These are phyloP conservation scores for Pseudozyma sp. DNA, from an alignment of 1,284 basidiomycete species.

Conservation along the genomic window DNA sequence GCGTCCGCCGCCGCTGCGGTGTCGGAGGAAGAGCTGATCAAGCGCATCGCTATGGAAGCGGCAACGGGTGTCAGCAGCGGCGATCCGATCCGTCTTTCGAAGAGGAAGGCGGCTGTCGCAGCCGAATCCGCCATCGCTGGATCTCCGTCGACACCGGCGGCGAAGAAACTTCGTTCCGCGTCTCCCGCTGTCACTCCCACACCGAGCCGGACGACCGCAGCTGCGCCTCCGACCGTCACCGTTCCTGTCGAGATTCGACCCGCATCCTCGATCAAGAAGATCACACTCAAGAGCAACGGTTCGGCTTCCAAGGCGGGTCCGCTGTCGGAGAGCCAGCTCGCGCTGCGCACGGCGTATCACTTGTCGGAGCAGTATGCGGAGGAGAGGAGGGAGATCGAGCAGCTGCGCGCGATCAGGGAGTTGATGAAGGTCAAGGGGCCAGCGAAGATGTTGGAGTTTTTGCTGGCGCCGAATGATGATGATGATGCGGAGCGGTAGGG, in stretches of 20 bases:
- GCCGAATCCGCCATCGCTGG: conserved; percentile 38
- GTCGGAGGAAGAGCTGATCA: conserved; percentile 37
- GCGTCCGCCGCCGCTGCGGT: neutral
- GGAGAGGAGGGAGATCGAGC: conserved; percentile 48
- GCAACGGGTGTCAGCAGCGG: conserved; percentile 26
- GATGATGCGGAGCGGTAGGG: neutral
- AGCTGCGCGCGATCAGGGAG: conserved; percentile 55
- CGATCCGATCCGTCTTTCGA: conserved; percentile 34
- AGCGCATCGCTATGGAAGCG: conserved; percentile 30
- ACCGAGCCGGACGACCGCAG: conserved; percentile 4
- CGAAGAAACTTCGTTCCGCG: conserved; percentile 28
- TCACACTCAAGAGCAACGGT: conserved; percentile 19
- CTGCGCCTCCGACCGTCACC: conserved; percentile 1
- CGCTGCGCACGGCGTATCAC: conserved; percentile 28
- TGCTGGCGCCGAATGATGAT: conserved; percentile 33
- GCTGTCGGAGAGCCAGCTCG: conserved; percentile 8
- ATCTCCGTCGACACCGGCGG: conserved; percentile 14
- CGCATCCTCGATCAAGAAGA: conserved; percentile 9
- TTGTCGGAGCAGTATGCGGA: conserved; percentile 28
- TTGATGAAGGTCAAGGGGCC: conserved; percentile 48
- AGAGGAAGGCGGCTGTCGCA: conserved; percentile 46
- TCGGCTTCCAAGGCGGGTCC: neutral
- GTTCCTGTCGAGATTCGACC: conserved; percentile 10
- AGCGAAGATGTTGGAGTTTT: conserved; percentile 38
- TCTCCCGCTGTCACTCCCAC: conserved; percentile 13